phyloP scores from a whole-genome alignment of 164 flowering plant genomes.

The Vitis labrusca region DNA sequence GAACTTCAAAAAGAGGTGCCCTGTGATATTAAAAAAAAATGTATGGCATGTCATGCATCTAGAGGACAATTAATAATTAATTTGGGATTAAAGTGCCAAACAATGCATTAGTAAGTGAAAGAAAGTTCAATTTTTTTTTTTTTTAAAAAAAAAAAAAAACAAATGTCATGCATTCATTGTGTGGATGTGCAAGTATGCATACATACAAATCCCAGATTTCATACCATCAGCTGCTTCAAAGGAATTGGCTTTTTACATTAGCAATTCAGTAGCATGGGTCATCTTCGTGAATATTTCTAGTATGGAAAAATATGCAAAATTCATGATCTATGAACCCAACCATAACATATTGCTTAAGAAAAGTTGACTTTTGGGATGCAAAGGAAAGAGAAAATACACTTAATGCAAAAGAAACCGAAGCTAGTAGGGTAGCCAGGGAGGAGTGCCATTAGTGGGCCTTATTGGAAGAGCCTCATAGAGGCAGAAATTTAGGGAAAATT shows the following conservation, averaged over 20 bases:
- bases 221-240: not conserved
- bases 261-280: not conserved
- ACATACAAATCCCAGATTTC: not conserved
- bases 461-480: too few relatives aligned
- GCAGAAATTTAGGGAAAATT: too few relatives aligned
- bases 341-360: too few relatives aligned
- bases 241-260: not conserved
- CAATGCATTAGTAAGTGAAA: not conserved
- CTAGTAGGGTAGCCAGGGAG: too few relatives aligned
- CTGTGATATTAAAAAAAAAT: slow-evolving; percentile 28
- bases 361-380: too few relatives aligned
- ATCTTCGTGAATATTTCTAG: not conserved
- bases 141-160: too few relatives aligned
- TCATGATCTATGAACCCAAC: not conserved
- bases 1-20: slow-evolving; percentile 95
- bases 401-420: too few relatives aligned
- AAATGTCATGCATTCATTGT: not conserved
- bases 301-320: not conserved
- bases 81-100: not conserved
- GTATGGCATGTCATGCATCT: not conserved
- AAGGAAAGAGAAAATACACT: too few relatives aligned
- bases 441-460: too few relatives aligned
- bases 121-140: not conserved
- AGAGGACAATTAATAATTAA: not conserved
- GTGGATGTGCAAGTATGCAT: too few relatives aligned